A percentile compares a stretch with the other conserved stretches of the same genome.
Evolutionary conservation across 768 basidiomycete genomes (phyloP).

Genomic region (Lactifluus volemus): DNA sequence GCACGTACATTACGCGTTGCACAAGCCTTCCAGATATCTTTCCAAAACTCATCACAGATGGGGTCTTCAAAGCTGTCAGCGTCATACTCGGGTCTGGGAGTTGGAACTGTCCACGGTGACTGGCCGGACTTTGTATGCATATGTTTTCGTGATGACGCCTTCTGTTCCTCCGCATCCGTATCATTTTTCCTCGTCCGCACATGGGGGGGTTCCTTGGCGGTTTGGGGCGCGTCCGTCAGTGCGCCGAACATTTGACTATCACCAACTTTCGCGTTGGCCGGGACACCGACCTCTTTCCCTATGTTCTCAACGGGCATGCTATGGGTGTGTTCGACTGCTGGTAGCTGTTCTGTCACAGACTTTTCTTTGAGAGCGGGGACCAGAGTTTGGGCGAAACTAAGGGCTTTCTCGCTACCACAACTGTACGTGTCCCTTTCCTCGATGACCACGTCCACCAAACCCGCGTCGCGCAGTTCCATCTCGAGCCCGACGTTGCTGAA

Average conservation of each 20-base stretch:
- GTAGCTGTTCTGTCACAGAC: conserved; percentile 37
- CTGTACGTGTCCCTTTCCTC: conserved; percentile 46
- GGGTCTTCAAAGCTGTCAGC: conserved; percentile 84
- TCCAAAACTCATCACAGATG: conserved; percentile 81
- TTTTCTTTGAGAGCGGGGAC: conserved; percentile 70
- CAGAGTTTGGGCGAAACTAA: conserved; percentile 52
- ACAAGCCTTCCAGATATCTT: conserved; percentile 77
- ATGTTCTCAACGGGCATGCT: conserved; percentile 2
- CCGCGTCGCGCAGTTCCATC: conserved; percentile 30
- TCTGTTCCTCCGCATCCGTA: conserved; percentile 40
- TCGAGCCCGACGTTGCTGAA: conserved; percentile 38
- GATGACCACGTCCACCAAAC: conserved; percentile 34
- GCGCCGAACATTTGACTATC: conserved; percentile 44
- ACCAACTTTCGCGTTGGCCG: conserved; percentile 30
- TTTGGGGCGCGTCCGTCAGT: conserved; percentile 42
- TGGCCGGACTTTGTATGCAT: conserved; percentile 41
- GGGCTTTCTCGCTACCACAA: conserved; percentile 39
- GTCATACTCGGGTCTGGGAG: conserved; percentile 62
- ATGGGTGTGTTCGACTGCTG: conserved; percentile 3
- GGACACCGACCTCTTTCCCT: conserved; percentile 10
- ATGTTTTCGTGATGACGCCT: conserved; percentile 46
- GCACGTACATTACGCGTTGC: conserved; percentile 78
- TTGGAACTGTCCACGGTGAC: conserved; percentile 55
- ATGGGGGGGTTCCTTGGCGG: conserved; percentile 36
- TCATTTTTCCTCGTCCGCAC: conserved; percentile 38